A percentile compares a stretch with the other conserved stretches of the same genome.
Conservation (phyloP, 441 rosid species). For the Pelargonium hybrid region DNA sequence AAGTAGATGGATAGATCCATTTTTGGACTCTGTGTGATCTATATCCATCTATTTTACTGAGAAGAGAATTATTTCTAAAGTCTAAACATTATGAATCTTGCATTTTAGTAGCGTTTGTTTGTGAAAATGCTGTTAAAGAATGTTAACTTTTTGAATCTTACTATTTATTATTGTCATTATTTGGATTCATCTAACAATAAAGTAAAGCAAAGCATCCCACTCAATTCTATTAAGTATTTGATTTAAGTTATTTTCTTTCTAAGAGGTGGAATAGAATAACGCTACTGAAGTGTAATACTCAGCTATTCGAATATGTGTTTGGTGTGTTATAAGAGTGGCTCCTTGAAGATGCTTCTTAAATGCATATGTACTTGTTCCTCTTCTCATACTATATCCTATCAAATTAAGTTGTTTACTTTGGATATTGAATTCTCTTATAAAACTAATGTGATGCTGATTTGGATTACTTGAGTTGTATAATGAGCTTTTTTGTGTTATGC, state of each 20-base stretch:
- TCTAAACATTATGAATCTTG: background rate
- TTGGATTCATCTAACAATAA: background rate
- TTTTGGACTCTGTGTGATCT: background rate
- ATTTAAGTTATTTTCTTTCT: too few relatives aligned
- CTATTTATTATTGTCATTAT: background rate
- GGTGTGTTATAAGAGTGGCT: too few relatives aligned
- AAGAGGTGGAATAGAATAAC: too few relatives aligned
- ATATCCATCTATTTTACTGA: background rate
- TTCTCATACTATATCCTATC: background rate
- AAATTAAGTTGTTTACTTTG: background rate
- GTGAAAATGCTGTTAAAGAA: background rate
- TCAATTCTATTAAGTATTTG: too few relatives aligned
- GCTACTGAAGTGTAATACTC: too few relatives aligned
- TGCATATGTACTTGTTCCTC: too few relatives aligned
- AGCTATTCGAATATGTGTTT: too few relatives aligned
- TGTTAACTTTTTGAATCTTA: background rate
- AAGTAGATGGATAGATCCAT: background rate
- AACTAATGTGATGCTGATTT: background rate
- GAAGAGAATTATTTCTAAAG: background rate
- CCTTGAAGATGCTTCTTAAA: too few relatives aligned
- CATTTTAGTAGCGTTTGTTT: background rate
- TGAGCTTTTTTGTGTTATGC: conserved; percentile 14
- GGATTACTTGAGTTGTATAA: background rate
- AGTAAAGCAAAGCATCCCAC: too few relatives aligned
- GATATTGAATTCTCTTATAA: background rate